phyloP scores from a whole-genome alignment of 2,329 filamentous ascomycete species.

The Coccinonectria pachysandricola region DNA sequence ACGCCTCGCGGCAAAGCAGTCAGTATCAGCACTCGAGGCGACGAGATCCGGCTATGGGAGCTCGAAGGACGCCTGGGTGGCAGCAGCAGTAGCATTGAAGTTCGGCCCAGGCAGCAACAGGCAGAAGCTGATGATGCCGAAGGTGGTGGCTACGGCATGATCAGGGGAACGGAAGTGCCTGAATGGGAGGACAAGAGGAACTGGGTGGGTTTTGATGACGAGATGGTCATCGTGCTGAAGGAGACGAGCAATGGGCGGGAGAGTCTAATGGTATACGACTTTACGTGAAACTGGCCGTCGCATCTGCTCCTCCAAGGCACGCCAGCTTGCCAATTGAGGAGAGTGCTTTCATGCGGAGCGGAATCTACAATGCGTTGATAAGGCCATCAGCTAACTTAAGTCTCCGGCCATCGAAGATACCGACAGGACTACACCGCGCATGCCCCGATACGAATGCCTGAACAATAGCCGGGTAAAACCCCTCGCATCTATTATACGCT shows the following conservation, averaged over 20 bases:
- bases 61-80: conserved; percentile 58
- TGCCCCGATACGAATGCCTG: too few relatives aligned
- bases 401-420: too few relatives aligned
- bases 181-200: conserved; percentile 38
- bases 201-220: conserved; percentile 83
- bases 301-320: too few relatives aligned
- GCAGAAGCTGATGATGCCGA: conserved; percentile 11
- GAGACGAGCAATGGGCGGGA: conserved; percentile 59
- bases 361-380: too few relatives aligned
- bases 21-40: conserved; percentile 72
- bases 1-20: conserved; percentile 79
- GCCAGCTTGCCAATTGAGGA: too few relatives aligned
- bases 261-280: conserved; percentile 76
- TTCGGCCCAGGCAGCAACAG: conserved; percentile 30
- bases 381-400: too few relatives aligned
- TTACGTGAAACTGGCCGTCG: conserved; percentile 55
- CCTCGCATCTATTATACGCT: too few relatives aligned
- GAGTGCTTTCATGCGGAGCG: too few relatives aligned
- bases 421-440: too few relatives aligned
- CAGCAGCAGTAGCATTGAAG: conserved; percentile 46
- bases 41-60: conserved; percentile 80
- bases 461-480: too few relatives aligned
- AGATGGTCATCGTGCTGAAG: conserved; percentile 79
- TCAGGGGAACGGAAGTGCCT: conserved; percentile 4
- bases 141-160: conserved; percentile 1